Evolutionary conservation across 805 yeast genomes (phyloP), one percentile per base, ranked within the genome.

Genomic region (Ogataea sp.): DNA sequence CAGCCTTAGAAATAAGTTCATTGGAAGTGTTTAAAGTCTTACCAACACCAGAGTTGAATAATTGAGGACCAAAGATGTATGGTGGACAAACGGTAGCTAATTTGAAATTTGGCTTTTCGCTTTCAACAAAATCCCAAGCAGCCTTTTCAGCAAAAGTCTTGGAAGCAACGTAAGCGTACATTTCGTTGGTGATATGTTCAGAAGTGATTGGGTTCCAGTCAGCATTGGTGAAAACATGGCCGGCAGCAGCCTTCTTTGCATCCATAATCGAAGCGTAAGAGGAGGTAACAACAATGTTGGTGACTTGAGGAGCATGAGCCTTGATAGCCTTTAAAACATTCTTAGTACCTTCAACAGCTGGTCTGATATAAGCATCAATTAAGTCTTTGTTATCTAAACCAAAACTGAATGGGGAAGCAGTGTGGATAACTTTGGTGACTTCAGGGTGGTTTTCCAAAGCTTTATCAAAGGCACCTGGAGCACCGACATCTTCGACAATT

Each of bases 11-110:
- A 40, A 60, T 40, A 36, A 56, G 27, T 40, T 61, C 61, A 20
- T 62, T 55, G n/a, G 65, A 61, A 13, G 59, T 49, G 52, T 61
- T 61, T 78, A 25, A 70, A 78, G 50, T 77, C 81, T 47, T 80
- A 65, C 3, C 77, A 80, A 51, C 75, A 80, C 31, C 25, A 21
- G 47, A 57, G 4, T 52, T 56, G 36, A 15, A 34, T 13, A 64
- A 65, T 52, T 77, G 82, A 8, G 72, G 72, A 5, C 73, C 72
- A 38, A 65, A 59, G 1, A 66, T 64, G 39, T 36, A 58, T 6
- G 54, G 52, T 25, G 71, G 70, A 39, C 53, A 50, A 20, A 65
- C 56, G 11, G 57, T 46, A 20, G 59, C 43, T 21, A 65, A 42
- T n/a, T 46, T 47, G 41, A 65, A 68, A 28, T 46, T 36, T 3